Evolutionary conservation across 805 yeast genomes (phyloP).

Genomic region (Ogataea haglerorum): DNA sequence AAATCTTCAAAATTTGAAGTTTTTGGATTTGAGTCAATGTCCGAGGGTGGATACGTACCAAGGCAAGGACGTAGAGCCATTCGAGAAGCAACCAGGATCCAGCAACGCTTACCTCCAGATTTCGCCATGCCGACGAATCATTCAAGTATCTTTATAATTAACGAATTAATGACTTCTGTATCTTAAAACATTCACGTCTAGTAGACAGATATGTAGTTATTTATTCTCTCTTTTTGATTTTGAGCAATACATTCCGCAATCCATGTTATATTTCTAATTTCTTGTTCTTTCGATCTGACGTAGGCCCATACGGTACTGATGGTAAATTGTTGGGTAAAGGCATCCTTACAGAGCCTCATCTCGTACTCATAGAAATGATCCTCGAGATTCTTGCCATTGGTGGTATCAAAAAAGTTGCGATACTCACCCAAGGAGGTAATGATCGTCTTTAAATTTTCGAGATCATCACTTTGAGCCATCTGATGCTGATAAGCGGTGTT

Average conservation of each 20-base stretch:
- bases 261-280: constrained; percentile 97
- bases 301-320: constrained; percentile 92
- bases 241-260: constrained; percentile 99
- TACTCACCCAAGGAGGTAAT: constrained; percentile 67
- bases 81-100: constrained; percentile 48
- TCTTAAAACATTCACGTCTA: constrained; percentile 28
- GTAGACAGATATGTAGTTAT: constrained; percentile 85
- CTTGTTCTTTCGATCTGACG: constrained; percentile 95
- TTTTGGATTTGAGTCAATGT: constrained; percentile 67
- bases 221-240: constrained; percentile 91
- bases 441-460: constrained; percentile 71
- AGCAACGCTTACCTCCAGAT: constrained; percentile 55
- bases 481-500: constrained; percentile 67
- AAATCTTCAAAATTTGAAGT: constrained; percentile 49
- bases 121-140: constrained; percentile 47
- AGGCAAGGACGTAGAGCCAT: constrained; percentile 55
- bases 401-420: constrained; percentile 50
- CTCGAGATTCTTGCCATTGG: constrained; percentile 64
- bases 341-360: constrained; percentile 87
- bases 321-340: constrained; percentile 95
- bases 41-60: constrained; percentile 63
- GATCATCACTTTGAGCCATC: constrained; percentile 75
- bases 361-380: constrained; percentile 92
- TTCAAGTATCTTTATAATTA: constrained; percentile 50
- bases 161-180: constrained; percentile 5